Percentiles rank a stretch among this genome's conserved stretches.
Evolutionary conservation across 2,329 filamentous ascomycete genomes (phyloP).

Genomic region (Aspergillus carbonarius): DNA sequence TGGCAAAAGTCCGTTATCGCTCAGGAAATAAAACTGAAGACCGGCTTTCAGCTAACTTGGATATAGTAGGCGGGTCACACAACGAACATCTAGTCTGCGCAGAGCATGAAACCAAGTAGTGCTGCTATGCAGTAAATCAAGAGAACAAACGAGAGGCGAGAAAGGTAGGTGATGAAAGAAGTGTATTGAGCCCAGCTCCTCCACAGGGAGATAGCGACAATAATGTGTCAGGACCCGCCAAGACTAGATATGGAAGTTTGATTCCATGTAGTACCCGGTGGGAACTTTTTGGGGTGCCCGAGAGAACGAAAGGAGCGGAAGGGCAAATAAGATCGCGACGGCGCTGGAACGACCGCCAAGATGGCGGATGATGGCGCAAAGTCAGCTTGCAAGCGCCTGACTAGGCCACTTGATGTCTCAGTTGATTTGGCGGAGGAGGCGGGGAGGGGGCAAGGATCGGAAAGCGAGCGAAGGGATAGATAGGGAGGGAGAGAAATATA

Average conservation of each 20-base stretch:
- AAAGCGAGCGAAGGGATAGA: neutral
- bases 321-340: conserved; percentile 4
- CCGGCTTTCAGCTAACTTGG: conserved; percentile 12
- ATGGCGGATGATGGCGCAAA: conserved; percentile 9
- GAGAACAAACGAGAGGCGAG: conserved; percentile 4
- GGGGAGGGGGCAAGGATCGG: neutral
- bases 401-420: conserved; percentile 16
- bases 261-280: conserved; percentile 14
- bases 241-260: conserved; percentile 15
- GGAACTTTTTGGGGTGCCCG: neutral
- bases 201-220: conserved; percentile 19
- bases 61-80: neutral
- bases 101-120: conserved; percentile 1
- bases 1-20: conserved; percentile 10
- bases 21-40: conserved; percentile 15
- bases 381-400: conserved; percentile 19
- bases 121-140: neutral
- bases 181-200: conserved; percentile 17
- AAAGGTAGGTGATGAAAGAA: conserved; percentile 4
- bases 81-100: neutral
- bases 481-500: neutral
- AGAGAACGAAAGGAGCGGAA: conserved; percentile 3
- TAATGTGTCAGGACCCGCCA: conserved; percentile 19
- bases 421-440: neutral
- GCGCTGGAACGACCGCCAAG: conserved; percentile 6